These are phyloP conservation scores for Acacia acuminata DNA, from an alignment of 306 rosid species.

Conservation along the genomic window DNA sequence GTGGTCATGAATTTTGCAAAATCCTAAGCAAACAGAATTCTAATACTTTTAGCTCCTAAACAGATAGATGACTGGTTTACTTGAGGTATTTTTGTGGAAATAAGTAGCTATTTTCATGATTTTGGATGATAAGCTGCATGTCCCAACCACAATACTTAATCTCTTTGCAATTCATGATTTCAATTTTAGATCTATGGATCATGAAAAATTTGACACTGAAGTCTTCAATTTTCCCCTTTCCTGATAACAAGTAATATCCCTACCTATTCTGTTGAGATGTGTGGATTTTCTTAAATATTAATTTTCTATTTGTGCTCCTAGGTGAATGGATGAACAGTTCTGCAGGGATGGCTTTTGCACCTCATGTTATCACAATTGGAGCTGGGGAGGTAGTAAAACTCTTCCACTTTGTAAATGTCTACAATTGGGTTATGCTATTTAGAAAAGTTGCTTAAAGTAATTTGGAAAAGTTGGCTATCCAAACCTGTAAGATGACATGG, in stretches of 20 bases:
- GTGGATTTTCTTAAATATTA: conserved; percentile 12
- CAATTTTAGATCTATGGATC: background rate
- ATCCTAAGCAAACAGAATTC: background rate
- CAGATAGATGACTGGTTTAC: background rate
- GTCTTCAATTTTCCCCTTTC: background rate
- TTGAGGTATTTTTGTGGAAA: background rate
- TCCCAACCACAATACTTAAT: background rate
- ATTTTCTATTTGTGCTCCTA: conserved; percentile 31
- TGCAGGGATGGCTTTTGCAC: conserved; percentile 93
- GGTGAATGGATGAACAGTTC: conserved; percentile 99
- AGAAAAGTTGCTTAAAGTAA: background rate
- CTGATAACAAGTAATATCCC: background rate
- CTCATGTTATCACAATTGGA: conserved; percentile 81
- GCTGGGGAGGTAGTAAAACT: conserved; percentile 72
- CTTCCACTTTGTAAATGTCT: conserved; percentile 12
- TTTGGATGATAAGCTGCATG: background rate
- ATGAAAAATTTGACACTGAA: background rate
- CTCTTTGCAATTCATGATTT: background rate
- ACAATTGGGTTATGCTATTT: background rate
- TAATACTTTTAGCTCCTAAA: conserved; percentile 12
- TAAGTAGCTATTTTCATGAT: background rate
- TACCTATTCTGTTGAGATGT: conserved; percentile 20
- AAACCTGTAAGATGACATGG: conserved; percentile 2
- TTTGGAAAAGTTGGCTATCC: background rate
- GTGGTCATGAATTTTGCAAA: conserved; percentile 1